Evolutionary conservation across 139 green algal species (phyloP), one percentile per base, ranked within the genome.

Genomic region (Coccomyxa sp.): DNA sequence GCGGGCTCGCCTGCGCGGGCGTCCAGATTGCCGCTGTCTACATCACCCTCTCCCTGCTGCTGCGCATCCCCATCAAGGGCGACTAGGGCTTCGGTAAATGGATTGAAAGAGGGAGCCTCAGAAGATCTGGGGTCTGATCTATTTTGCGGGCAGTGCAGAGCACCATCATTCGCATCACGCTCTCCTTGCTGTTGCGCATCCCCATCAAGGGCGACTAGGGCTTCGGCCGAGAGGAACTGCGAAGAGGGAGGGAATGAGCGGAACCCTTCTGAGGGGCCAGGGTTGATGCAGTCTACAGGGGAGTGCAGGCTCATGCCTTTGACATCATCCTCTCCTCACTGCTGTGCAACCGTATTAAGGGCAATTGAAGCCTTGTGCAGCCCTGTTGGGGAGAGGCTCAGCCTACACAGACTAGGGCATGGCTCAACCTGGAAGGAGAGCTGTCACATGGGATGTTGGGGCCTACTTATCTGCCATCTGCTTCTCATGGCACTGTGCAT

Each of bases 21-120:
- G 27, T 87, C 39, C 81, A 88, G 78, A 68, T 88, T 31, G 82
- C 50, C 7, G 31, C 78, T 9, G 82, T 79, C 14, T 88, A 87
- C 38, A 54, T 79, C 37, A 75, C 71, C 33, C 70, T 88, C 12
- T 86, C 77, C 6, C 74, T 88, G 27, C 73, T 35, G 50, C 39
- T 87, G 27, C 39, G 82, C 39, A 50, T 88, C 50, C 82, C 82
- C 0, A 37, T 44, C 58, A 87, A 88, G 79, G 71, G 16, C 33
- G 83, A 86, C 34, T 88, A 81, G 64, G 29, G 36, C 14, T 10
- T 77, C 22, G 14, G 68, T 27, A 72, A 8, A 72, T 8, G 5
- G 64, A 38, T 10, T 37, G 7, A 22, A 72, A 72, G 50, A n/a
- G n/a, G n/a, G n/a, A n/a, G n/a, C n/a, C n/a, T n/a, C n/a, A n/a